phyloP scores from a whole-genome alignment of 352 stramenopile genomes.

The Phytophthora hibernalis region DNA sequence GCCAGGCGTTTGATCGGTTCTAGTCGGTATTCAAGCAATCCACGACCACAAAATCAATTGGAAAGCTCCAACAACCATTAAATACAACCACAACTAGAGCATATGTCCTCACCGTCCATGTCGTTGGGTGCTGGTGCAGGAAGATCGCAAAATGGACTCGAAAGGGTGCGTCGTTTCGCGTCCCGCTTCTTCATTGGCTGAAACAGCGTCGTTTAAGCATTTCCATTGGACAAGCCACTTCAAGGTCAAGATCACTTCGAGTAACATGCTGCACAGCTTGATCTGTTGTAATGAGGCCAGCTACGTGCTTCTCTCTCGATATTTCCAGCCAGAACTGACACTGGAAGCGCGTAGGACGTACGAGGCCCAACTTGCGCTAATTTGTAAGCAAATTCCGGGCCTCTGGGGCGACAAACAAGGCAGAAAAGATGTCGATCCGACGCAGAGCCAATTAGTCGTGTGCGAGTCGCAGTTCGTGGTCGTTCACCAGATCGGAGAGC shows the following conservation, averaged over 20 bases:
- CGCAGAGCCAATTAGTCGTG: conserved; percentile 52
- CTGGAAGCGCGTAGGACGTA: conserved; percentile 55
- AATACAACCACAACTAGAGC: neutral
- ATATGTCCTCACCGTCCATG: conserved; percentile 44
- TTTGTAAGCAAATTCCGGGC: conserved; percentile 47
- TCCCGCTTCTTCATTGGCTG: conserved; percentile 18
- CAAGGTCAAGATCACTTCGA: neutral
- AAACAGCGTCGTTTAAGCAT: neutral
- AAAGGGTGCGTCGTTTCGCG: conserved; percentile 29
- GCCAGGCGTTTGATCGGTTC: conserved; percentile 71
- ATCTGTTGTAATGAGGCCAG: conserved; percentile 71
- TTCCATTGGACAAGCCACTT: conserved; percentile 7
- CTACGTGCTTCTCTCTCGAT: conserved; percentile 71
- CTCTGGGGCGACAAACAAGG: conserved; percentile 36
- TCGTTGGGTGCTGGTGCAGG: conserved; percentile 5
- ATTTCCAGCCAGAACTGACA: conserved; percentile 60
- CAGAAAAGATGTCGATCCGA: conserved; percentile 20
- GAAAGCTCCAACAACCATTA: neutral
- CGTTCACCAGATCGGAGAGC: conserved; percentile 59
- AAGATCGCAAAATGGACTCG: conserved; percentile 42
- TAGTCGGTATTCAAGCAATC: conserved; percentile 8
- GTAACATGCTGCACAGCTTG: conserved; percentile 70
- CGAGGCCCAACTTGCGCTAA: conserved; percentile 57
- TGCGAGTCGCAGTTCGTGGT: conserved; percentile 72
- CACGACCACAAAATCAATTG: neutral